phyloP scores from a whole-genome alignment of 2,329 filamentous ascomycete species.

The Alternaria longipes region DNA sequence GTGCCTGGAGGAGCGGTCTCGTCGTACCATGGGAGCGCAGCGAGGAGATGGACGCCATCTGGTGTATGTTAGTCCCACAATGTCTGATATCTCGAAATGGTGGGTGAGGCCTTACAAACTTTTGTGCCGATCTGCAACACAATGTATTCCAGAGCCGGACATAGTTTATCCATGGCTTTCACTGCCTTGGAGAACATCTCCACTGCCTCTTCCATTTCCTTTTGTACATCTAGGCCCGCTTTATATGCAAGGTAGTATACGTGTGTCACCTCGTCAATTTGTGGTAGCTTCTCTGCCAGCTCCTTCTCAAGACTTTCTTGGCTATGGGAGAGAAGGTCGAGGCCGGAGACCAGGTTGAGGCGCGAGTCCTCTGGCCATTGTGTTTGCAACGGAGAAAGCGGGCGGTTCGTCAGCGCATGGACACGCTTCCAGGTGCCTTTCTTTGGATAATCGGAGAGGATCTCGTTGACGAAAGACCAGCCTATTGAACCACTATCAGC shows the following conservation, averaged over 20 bases:
- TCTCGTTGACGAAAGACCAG: slow-evolving; percentile 55
- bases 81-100: neutral
- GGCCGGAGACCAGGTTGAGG: slow-evolving; percentile 54
- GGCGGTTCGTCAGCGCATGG: slow-evolving; percentile 55
- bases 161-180: slow-evolving; percentile 41
- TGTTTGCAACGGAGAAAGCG: slow-evolving; percentile 41
- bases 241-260: slow-evolving; percentile 59
- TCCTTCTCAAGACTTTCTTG: slow-evolving; percentile 52
- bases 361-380: slow-evolving; percentile 53
- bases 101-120: slow-evolving; percentile 41
- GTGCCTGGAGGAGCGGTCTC: slow-evolving; percentile 11
- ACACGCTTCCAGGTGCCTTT: slow-evolving; percentile 47
- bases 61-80: slow-evolving; percentile 3
- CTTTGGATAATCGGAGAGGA: slow-evolving; percentile 51
- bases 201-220: slow-evolving; percentile 53
- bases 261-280: slow-evolving; percentile 54
- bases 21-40: slow-evolving; percentile 31
- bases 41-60: slow-evolving; percentile 55
- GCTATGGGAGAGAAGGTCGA: slow-evolving; percentile 53
- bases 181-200: slow-evolving; percentile 54
- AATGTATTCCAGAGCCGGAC: slow-evolving; percentile 35
- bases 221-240: slow-evolving; percentile 50
- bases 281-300: slow-evolving; percentile 45
- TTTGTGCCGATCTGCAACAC: slow-evolving; percentile 45
- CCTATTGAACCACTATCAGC: slow-evolving; percentile 33